Percentiles rank a stretch among this genome's conserved stretches.
phyloP scores from a whole-genome alignment of 1,284 basidiomycete species.

The Tausonia pullulans region DNA sequence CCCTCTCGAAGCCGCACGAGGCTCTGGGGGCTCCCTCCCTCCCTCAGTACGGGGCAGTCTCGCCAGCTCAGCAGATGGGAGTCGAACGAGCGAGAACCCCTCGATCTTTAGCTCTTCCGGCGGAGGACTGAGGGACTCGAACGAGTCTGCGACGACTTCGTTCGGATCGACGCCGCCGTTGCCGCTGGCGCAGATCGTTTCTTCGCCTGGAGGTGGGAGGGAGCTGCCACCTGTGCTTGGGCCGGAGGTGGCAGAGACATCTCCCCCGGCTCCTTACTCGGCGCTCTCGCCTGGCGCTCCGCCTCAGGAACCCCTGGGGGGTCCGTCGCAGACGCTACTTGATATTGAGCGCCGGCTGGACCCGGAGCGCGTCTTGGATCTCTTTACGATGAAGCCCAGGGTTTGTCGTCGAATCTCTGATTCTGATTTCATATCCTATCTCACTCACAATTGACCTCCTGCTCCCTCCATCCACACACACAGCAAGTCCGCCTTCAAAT shows the following conservation, averaged over 20 bases:
- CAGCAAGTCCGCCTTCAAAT: slow-evolving; percentile 89
- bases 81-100: too few relatives aligned
- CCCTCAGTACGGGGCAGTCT: too few relatives aligned
- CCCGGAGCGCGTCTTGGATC: slow-evolving; percentile 70
- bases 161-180: slow-evolving; percentile 6
- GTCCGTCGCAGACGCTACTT: slow-evolving; percentile 41
- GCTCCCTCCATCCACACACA: slow-evolving; percentile 10
- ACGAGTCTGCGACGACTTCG: slow-evolving; percentile 7
- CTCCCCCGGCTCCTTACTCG: neutral
- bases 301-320: neutral
- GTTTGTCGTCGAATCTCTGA: slow-evolving; percentile 38
- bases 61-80: too few relatives aligned
- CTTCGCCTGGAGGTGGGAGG: too few relatives aligned
- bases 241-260: neutral
- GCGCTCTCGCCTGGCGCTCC: neutral
- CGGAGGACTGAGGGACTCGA: neutral
- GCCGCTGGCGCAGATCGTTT: neutral
- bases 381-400: slow-evolving; percentile 93
- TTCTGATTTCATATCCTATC: neutral
- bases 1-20: too few relatives aligned
- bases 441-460: neutral
- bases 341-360: slow-evolving; percentile 74
- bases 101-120: too few relatives aligned
- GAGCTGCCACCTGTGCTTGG: neutral
- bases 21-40: too few relatives aligned